Base-by-base conservation (phyloP, 768 basidiomycete species). In the Cantharellus cinnabarinus region DNA sequence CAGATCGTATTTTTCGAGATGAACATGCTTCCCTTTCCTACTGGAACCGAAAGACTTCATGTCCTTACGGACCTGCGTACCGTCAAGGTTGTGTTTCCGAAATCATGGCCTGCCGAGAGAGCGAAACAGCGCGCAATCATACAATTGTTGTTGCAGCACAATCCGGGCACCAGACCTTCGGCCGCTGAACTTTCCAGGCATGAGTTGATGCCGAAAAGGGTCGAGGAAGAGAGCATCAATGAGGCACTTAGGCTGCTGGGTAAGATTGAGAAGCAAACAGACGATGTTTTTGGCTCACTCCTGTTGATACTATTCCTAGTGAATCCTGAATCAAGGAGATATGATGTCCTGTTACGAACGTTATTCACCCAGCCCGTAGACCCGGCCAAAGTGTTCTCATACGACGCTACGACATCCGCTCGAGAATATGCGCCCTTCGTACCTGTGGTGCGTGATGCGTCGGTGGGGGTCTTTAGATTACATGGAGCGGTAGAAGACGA, bases 1-100 rank as follows among this genome's bases (percentile, higher is more conserved):
- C 62, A 91, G 88, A 82, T 97, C 63, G 91, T 95, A 10, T 95
- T 95, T 70, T 95, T 97, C 66, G 93, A 97, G 72, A 94, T 95
- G 90, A 91, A 89, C 68, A 88, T 83, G 62, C 64, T 69, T 65
- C 72, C 61, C 15, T 89, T 95, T 70, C 72, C 77, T 5, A 95
- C 91, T 0, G 81, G 79, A 1, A 76, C 85, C 20, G 91, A 97
- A 66, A 80, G 91, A 29, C 85, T 86, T 42, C 80, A 77, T 1
- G 89, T 91, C 29, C 75, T 97, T 0, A 85, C 86, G 64, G 79
- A 82, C 56, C 67, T 95, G 38, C 73, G 93, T 35, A 82, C 79
- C 64, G 81, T 82, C 0, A 71, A 75, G 14, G 79, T 93, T 35
- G 74, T 77, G 57, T 91, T 95, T 65, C 91, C 91, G n/a, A 60